Percentiles rank a stretch among this genome's conserved stretches.
Evolutionary conservation across 331 rosid genomes (phyloP).

Genomic region (Phaseolus coccineus): DNA sequence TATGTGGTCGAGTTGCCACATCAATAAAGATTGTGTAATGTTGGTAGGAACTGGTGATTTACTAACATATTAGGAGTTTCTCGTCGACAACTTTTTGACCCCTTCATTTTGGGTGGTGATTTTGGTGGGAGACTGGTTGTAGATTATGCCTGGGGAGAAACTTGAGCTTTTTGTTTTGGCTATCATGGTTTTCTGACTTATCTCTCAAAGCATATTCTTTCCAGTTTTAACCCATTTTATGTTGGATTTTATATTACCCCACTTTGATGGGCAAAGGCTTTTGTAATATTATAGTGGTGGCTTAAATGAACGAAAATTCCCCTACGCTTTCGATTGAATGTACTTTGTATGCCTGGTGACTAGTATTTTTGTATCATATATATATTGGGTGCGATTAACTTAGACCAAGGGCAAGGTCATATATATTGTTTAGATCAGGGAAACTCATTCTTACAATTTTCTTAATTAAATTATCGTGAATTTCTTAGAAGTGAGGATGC

Average conservation of each 20-base stretch:
- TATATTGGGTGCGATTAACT: too few relatives aligned
- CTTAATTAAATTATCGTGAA: not conserved
- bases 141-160: conserved; percentile 56
- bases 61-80: conserved; percentile 64
- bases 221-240: conserved; percentile 50
- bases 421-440: not conserved
- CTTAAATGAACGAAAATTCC: conserved; percentile 42
- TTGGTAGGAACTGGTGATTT: conserved; percentile 50
- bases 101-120: conserved; percentile 33
- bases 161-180: conserved; percentile 46
- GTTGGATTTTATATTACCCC: conserved; percentile 41
- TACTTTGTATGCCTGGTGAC: not conserved
- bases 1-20: conserved; percentile 54
- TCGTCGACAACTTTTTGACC: conserved; percentile 37
- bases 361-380: not conserved
- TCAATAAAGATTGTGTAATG: conserved; percentile 61
- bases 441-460: not conserved
- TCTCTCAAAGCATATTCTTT: conserved; percentile 42
- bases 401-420: not conserved
- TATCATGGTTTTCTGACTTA: conserved; percentile 6
- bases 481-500: not conserved
- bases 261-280: conserved; percentile 38
- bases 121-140: conserved; percentile 57
- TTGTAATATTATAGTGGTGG: conserved; percentile 54
- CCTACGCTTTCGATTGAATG: conserved; percentile 16